Percentiles rank a stretch among this genome's conserved stretches.
Evolutionary conservation across 2,329 filamentous ascomycete genomes (phyloP).

Genomic region (Chalara sp.): DNA sequence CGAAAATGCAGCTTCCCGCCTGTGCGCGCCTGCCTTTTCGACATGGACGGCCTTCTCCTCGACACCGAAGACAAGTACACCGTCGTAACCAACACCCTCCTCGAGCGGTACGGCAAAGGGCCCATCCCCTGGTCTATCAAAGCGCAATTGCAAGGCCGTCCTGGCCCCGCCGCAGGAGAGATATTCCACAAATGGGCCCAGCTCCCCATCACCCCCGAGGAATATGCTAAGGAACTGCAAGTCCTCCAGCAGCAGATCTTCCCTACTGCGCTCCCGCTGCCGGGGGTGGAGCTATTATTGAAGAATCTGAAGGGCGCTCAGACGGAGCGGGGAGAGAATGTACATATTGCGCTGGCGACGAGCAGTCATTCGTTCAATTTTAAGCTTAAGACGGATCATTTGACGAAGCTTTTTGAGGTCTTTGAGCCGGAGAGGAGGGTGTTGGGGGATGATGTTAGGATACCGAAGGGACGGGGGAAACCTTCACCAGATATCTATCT

Average conservation of each 20-base stretch:
- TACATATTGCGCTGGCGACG: constrained; percentile 76
- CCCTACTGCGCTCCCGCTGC: constrained; percentile 65
- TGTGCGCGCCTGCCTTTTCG: constrained; percentile 88
- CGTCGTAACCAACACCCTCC: constrained; percentile 71
- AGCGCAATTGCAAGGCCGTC: constrained; percentile 56
- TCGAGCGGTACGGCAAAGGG: constrained; percentile 67
- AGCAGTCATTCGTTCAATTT: constrained; percentile 47
- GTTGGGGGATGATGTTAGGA: constrained; percentile 76
- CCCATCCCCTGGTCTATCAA: constrained; percentile 89
- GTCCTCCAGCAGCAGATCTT: constrained; percentile 68
- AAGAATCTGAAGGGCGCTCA: constrained; percentile 37
- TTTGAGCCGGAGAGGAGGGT: constrained; percentile 70
- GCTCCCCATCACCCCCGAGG: constrained; percentile 65
- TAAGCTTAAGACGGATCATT: constrained; percentile 36
- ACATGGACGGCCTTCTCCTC: constrained; percentile 96
- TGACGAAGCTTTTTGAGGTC: constrained; percentile 50
- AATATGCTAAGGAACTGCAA: constrained; percentile 55
- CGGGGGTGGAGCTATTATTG: constrained; percentile 69
- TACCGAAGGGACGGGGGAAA: constrained; percentile 78
- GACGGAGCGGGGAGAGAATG: constrained; percentile 30
- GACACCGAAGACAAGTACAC: constrained; percentile 94
- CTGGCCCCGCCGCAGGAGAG: constrained; percentile 35
- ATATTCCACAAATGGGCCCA: constrained; percentile 79
- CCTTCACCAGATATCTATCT: constrained; percentile 93
- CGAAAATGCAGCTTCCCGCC: constrained; percentile 57